Evolutionary conservation across 441 rosid genomes (phyloP).

Genomic region (Macaranga tanarius): DNA sequence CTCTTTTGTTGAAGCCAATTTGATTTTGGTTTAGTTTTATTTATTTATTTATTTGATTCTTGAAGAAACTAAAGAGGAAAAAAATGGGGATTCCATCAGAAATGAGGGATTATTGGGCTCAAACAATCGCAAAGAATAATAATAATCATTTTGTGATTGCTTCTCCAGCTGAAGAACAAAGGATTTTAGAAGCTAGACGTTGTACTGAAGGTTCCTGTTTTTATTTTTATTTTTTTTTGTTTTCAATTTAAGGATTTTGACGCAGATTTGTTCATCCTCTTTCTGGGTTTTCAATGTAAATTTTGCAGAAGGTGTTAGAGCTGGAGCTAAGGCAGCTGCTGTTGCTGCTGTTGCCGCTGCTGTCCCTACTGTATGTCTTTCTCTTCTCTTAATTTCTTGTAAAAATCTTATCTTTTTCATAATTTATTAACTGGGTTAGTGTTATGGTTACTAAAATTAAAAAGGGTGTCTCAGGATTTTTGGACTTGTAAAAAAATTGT

Average conservation of each 20-base stretch:
- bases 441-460: too few relatives aligned
- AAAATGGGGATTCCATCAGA: conserved; percentile 43
- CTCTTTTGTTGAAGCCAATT: neutral
- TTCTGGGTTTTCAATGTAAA: neutral
- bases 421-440: neutral
- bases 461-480: too few relatives aligned
- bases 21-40: too few relatives aligned
- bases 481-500: too few relatives aligned
- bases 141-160: conserved; percentile 35
- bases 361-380: conserved; percentile 52
- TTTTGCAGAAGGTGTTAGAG: conserved; percentile 64
- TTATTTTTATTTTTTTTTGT: neutral
- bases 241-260: neutral
- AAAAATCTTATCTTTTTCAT: neutral
- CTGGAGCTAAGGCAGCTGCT: conserved; percentile 67
- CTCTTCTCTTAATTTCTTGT: neutral
- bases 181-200: conserved; percentile 34
- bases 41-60: too few relatives aligned
- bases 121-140: conserved; percentile 12
- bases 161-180: conserved; percentile 56
- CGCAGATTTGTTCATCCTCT: neutral
- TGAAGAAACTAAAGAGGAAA: neutral
- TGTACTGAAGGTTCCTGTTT: conserved; percentile 51
- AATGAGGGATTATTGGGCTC: conserved; percentile 26
- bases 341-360: conserved; percentile 46